These are phyloP conservation scores for Pseudogymnoascus sp. DNA, from an alignment of 2,329 filamentous ascomycete species.

Conservation along the genomic window DNA sequence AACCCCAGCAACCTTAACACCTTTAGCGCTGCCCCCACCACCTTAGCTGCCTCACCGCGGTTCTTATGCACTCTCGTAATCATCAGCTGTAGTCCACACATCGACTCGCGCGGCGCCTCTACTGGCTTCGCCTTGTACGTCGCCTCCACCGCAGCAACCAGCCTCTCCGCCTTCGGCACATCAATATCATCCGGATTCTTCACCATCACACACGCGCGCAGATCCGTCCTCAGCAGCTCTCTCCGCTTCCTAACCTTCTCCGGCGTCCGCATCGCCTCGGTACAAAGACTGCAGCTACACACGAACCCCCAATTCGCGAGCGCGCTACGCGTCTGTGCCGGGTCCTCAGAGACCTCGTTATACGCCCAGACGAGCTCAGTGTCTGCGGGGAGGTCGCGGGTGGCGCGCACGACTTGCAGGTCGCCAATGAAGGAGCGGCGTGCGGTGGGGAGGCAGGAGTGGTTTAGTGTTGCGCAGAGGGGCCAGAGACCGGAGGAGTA, in stretches of 20 bases:
- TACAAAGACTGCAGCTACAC: slow-evolving; percentile 33
- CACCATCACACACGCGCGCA: neutral
- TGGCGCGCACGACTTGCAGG: slow-evolving; percentile 45
- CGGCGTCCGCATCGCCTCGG: neutral
- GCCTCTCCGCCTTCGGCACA: neutral
- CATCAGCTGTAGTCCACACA: neutral
- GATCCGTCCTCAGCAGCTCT: neutral
- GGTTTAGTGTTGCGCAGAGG: slow-evolving; percentile 46
- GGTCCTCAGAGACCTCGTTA: slow-evolving; percentile 24
- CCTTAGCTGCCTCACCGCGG: neutral
- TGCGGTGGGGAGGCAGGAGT: slow-evolving; percentile 44
- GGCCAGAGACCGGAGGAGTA: slow-evolving; percentile 42
- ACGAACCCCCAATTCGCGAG: slow-evolving; percentile 37
- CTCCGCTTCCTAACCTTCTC: neutral
- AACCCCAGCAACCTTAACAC: neutral
- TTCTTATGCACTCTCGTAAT: neutral
- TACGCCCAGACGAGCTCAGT: slow-evolving; percentile 38
- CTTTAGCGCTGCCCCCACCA: neutral
- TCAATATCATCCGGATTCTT: neutral
- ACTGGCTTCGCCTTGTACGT: neutral
- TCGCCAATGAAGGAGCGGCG: slow-evolving; percentile 48
- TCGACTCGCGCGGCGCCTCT: neutral
- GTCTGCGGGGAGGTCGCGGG: slow-evolving; percentile 35
- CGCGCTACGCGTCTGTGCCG: slow-evolving; percentile 22
- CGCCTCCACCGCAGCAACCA: neutral